These are phyloP conservation scores for Alternaria viburni DNA, from an alignment of 2,329 filamentous ascomycete genomes.

Conservation along the genomic window DNA sequence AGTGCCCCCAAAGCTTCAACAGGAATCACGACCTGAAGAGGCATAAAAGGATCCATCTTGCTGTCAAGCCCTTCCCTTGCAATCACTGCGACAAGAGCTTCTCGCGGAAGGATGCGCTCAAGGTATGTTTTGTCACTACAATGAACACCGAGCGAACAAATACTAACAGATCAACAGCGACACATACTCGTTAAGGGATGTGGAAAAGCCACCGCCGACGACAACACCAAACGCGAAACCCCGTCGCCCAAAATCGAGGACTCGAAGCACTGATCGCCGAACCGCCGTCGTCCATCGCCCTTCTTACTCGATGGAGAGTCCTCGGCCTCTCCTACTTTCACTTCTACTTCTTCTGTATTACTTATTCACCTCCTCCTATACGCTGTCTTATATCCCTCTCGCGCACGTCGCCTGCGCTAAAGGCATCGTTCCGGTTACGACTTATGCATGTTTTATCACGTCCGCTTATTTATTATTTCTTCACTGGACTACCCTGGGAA, in stretches of 20 bases:
- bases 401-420: constrained; percentile 30
- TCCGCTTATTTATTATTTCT: constrained; percentile 23
- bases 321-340: constrained; percentile 3
- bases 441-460: constrained; percentile 7
- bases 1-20: constrained; percentile 92
- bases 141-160: constrained; percentile 41
- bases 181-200: constrained; percentile 73
- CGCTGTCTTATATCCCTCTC: constrained; percentile 12
- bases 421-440: constrained; percentile 33
- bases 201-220: constrained; percentile 56
- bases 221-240: constrained; percentile 45
- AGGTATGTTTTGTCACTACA: constrained; percentile 66
- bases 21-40: constrained; percentile 95
- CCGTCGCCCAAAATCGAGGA: constrained; percentile 42
- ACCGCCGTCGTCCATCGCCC: background rate
- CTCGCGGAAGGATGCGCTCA: constrained; percentile 92
- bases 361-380: constrained; percentile 24
- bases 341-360: constrained; percentile 46
- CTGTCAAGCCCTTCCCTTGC: constrained; percentile 95
- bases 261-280: constrained; percentile 33
- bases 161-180: constrained; percentile 53
- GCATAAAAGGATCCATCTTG: constrained; percentile 92
- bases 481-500: constrained; percentile 24
- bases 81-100: constrained; percentile 94
- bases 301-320: background rate